These are phyloP conservation scores for Leccinum ponderosum DNA, from an alignment of 1,284 basidiomycete genomes.

Conservation along the genomic window DNA sequence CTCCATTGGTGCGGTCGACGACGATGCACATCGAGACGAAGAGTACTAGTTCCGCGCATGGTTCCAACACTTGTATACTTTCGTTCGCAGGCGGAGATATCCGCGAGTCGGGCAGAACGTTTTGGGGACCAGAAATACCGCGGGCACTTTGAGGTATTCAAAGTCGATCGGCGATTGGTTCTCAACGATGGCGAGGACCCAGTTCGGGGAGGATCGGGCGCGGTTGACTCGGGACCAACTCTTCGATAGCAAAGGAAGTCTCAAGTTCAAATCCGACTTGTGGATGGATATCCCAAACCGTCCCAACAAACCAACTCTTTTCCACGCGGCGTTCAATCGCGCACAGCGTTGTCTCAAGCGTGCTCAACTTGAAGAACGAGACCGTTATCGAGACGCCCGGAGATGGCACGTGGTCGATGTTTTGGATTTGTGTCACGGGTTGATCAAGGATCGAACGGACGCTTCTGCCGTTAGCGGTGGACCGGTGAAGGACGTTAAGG, in stretches of 20 bases:
- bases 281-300: conserved; percentile 74
- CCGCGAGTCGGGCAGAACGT: conserved; percentile 69
- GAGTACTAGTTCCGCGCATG: conserved; percentile 65
- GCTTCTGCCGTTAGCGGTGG: too few species aligned
- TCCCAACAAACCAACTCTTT: too few species aligned
- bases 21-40: conserved; percentile 76
- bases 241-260: conserved; percentile 73
- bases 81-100: conserved; percentile 63
- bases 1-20: conserved; percentile 72
- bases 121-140: conserved; percentile 86
- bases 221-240: conserved; percentile 81
- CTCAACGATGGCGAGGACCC: conserved; percentile 82
- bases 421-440: too few species aligned
- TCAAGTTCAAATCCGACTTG: conserved; percentile 87
- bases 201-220: conserved; percentile 84
- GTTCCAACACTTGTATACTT: conserved; percentile 71
- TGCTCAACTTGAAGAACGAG: too few species aligned
- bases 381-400: too few species aligned
- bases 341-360: too few species aligned
- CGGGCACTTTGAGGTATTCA: conserved; percentile 83
- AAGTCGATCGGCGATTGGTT: conserved; percentile 74
- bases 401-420: too few species aligned
- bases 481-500: too few species aligned
- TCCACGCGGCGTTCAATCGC: too few species aligned
- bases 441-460: too few species aligned